A percentile compares a stretch with the other conserved stretches of the same genome.
phyloP scores from a whole-genome alignment of 75 land plant species.

The Picea glauca region DNA sequence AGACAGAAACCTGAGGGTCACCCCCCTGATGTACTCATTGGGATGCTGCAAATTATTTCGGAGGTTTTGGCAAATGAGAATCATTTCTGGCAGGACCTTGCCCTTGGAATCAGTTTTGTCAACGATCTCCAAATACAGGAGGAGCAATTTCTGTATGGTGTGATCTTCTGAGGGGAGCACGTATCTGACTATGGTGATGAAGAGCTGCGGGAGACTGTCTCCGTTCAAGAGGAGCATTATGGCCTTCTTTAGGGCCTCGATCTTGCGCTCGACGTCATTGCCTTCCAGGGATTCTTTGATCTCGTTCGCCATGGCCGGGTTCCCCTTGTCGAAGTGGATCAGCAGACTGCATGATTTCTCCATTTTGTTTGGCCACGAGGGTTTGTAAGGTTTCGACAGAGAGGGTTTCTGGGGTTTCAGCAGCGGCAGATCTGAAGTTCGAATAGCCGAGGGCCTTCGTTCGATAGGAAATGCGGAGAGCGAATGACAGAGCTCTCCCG shows the following conservation, averaged over 20 bases:
- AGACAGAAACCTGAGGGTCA: constrained; percentile 80
- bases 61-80: constrained; percentile 85
- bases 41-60: constrained; percentile 89
- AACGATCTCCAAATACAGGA: constrained; percentile 87
- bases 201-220: constrained; percentile 84
- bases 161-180: constrained; percentile 90
- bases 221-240: constrained; percentile 84
- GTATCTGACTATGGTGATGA: constrained; percentile 80
- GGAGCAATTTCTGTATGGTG: constrained; percentile 79
- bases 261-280: constrained; percentile 56
- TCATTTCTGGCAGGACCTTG: constrained; percentile 74
- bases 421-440: too few species aligned
- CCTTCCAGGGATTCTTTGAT: constrained; percentile 88
- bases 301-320: constrained; percentile 90
- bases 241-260: constrained; percentile 91
- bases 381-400: neutral
- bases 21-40: constrained; percentile 97
- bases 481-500: too few species aligned
- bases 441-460: too few species aligned
- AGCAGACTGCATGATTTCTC: constrained; percentile 82
- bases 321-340: constrained; percentile 84
- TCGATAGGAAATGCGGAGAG: too few species aligned
- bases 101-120: constrained; percentile 70
- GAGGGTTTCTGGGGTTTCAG: neutral
- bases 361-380: constrained; percentile 24